phyloP scores from a whole-genome alignment of 2,329 filamentous ascomycete species.

The Claviceps fusiformis region DNA sequence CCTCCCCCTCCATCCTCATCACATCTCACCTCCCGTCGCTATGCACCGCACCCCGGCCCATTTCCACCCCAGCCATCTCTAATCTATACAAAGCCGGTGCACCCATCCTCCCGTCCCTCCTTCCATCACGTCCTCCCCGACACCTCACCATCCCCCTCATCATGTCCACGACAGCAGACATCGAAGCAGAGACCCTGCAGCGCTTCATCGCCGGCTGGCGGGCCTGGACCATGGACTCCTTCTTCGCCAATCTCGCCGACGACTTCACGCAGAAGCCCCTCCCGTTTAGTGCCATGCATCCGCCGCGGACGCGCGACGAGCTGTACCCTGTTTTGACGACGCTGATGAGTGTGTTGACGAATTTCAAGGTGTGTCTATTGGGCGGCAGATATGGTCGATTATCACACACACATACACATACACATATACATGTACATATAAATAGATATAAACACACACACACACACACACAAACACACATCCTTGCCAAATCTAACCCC shows the following conservation, averaged over 20 bases:
- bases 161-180: neutral
- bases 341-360: neutral
- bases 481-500: neutral
- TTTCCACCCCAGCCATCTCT: no score
- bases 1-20: no score
- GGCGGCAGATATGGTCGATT: no score
- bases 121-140: no score
- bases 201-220: constrained; percentile 2
- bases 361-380: neutral
- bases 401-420: no score
- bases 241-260: neutral
- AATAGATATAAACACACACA: no score
- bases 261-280: neutral
- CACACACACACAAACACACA: neutral
- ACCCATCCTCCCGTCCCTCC: no score
- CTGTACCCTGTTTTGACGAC: neutral
- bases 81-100: no score
- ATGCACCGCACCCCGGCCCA: no score
- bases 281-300: neutral
- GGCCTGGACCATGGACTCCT: neutral
- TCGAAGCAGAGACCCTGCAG: constrained; percentile 3
- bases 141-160: no score
- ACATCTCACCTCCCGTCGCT: no score
- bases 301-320: neutral
- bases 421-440: no score